These are phyloP conservation scores for Trypanosoma caninum DNA, from an alignment of 208 protist genomes.

Conservation along the genomic window DNA sequence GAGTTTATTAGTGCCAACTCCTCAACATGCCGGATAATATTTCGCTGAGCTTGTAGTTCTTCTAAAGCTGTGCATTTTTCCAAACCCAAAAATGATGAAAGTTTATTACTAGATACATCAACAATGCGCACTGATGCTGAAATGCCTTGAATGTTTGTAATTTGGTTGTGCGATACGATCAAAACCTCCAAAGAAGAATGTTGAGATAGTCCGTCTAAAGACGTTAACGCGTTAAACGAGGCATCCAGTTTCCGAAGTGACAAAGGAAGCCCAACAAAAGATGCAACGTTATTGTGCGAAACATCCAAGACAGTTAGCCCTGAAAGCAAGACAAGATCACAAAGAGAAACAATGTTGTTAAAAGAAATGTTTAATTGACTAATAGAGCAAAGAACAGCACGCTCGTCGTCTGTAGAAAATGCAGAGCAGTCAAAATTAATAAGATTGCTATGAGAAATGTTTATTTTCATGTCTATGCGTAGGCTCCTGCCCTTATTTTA, in stretches of 20 bases:
- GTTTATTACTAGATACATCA: slow-evolving; percentile 52
- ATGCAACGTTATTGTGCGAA: slow-evolving; percentile 70
- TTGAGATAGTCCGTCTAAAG: slow-evolving; percentile 40
- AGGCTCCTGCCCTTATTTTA: not conserved
- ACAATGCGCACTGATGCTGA: slow-evolving; percentile 49
- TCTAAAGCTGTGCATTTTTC: slow-evolving; percentile 49
- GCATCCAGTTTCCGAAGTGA: slow-evolving; percentile 24
- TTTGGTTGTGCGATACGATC: slow-evolving; percentile 67
- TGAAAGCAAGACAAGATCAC: slow-evolving; percentile 45
- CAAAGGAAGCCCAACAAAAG: slow-evolving; percentile 30
- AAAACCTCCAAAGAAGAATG: slow-evolving; percentile 51
- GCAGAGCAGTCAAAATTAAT: slow-evolving; percentile 63
- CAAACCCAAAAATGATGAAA: slow-evolving; percentile 44
- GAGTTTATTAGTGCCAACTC: slow-evolving; percentile 33
- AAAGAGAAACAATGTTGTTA: slow-evolving; percentile 57
- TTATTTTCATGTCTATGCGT: slow-evolving; percentile 39
- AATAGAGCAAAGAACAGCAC: slow-evolving; percentile 52
- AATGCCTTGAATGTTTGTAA: slow-evolving; percentile 52
- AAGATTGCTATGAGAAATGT: slow-evolving; percentile 55
- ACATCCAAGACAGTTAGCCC: slow-evolving; percentile 49
- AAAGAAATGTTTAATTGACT: slow-evolving; percentile 60
- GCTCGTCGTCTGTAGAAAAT: slow-evolving; percentile 40
- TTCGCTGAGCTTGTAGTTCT: slow-evolving; percentile 49
- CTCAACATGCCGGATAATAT: slow-evolving; percentile 51
- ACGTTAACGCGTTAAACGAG: slow-evolving; percentile 21